These are phyloP conservation scores for Beta macrorhiza DNA, from an alignment of 179 eudicot species.

Conservation along the genomic window DNA sequence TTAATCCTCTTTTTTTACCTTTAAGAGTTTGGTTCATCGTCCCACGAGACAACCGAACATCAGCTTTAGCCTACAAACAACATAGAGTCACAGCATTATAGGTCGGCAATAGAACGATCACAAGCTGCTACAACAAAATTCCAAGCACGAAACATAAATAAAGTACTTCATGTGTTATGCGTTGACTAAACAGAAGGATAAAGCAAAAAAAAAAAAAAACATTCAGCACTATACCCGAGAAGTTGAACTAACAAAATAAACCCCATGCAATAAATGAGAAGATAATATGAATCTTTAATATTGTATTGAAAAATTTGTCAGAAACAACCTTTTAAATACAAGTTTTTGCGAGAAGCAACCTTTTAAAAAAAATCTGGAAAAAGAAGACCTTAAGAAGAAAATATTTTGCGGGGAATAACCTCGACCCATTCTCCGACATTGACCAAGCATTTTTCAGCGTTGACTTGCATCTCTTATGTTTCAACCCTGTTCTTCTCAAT, in stretches of 20 bases:
- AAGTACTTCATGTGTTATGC: background rate
- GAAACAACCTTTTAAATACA: too few species aligned
- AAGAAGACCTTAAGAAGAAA: too few species aligned
- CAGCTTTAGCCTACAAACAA: conserved; percentile 63
- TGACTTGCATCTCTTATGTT: too few species aligned
- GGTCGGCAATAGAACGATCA: background rate
- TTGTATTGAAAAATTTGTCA: background rate
- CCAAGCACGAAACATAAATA: conserved; percentile 1
- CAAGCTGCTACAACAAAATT: background rate
- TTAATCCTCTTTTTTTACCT: conserved; percentile 43
- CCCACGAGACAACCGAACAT: conserved; percentile 41
- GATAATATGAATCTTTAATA: background rate
- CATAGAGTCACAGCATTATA: background rate
- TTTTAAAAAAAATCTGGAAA: too few species aligned
- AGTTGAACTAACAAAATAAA: background rate
- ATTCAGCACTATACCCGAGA: background rate
- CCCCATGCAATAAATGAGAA: background rate
- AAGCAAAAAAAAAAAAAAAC: background rate
- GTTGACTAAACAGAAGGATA: background rate
- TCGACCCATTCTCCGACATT: too few species aligned
- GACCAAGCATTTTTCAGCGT: too few species aligned
- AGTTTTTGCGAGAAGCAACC: too few species aligned
- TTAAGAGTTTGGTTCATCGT: conserved; percentile 30
- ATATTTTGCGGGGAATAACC: too few species aligned
- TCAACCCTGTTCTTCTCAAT: too few species aligned